These are phyloP conservation scores for Candida chilensis DNA, from an alignment of 805 yeast genomes.

Conservation along the genomic window DNA sequence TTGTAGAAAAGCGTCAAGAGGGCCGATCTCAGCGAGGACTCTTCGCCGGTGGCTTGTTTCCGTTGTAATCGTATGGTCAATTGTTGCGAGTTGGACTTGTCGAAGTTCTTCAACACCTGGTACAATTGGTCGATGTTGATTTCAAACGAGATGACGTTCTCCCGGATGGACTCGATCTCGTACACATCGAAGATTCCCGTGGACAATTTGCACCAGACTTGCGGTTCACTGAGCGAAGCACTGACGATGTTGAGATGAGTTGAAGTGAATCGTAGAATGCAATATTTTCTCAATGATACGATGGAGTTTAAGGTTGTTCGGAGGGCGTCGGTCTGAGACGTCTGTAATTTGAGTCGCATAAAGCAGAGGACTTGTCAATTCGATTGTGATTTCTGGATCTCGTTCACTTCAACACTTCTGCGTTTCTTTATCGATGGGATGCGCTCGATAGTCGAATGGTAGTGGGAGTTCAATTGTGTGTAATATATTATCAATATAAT, in stretches of 20 bases:
- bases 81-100: constrained; percentile 40
- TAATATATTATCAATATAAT: no score
- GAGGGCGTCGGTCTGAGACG: no score
- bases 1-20: constrained; percentile 47
- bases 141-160: constrained; percentile 50
- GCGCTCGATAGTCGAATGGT: no score
- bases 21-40: constrained; percentile 30
- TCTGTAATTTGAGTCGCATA: no score
- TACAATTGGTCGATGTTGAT: constrained; percentile 51
- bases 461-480: no score
- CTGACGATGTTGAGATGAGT: constrained; percentile 40
- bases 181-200: constrained; percentile 36
- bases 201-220: constrained; percentile 55
- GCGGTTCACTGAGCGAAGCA: constrained; percentile 47
- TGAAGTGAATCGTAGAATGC: constrained; percentile 48
- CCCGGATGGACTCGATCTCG: constrained; percentile 42
- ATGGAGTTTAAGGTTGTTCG: no score
- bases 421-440: no score
- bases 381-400: no score
- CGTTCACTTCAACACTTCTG: no score
- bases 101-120: constrained; percentile 49
- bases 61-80: constrained; percentile 43
- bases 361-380: no score
- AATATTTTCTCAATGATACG: constrained; percentile 41
- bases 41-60: constrained; percentile 19